Base-by-base conservation (phyloP, 2,329 filamentous ascomycete genomes). In the Talaromyces rugulosus region DNA sequence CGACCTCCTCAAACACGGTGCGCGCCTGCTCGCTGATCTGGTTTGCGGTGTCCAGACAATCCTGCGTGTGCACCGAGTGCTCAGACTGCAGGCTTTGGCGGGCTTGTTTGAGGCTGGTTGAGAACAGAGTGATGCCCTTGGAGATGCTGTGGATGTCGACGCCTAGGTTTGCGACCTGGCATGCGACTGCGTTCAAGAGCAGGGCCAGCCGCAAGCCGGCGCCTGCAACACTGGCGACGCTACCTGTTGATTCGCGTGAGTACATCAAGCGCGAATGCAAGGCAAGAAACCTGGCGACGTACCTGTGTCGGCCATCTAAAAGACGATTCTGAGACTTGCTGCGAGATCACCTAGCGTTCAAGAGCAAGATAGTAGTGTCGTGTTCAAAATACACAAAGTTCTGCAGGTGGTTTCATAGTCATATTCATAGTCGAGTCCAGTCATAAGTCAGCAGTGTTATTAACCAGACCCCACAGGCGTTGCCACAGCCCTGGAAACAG, bases 101-200 rank as follows among this genome's bases (percentile, higher is more conserved):
- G 8, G 73, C 68, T 60, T 77, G 73, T 64, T 79, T 79, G 47
- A 79, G 70, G 27, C 71, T 72, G 54, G 74, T 66, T 5, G 76
- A 72, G 58, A 77, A 79, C 7, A 78, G 69, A 16, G 77, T 76
- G 16, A 79, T 70, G 12, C 72, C 71, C 61, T 77, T 78, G 12
- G 76, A 75, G 56, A 79, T 78, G 62, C 70, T 74, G 60, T 78
- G 75, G 52, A 78, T 75, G 61, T 78, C 76, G 56, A 75, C 68
- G 16, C 74, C 72, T 5, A 73, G 73, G 62, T 72, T 72, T 6
- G 74, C 73, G 33, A 78, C 70, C 65, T 77, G 75, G 62, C 73
- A 75, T 56, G 72, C 74, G n/a, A 78, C 73, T 12, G 75, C 76
- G 64, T 78, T 79, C 5, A 79, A 67, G 18, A 78, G 68, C 12